Base-by-base conservation (phyloP, 2,329 filamentous ascomycete genomes). In the Epicoccum sorghinum region DNA sequence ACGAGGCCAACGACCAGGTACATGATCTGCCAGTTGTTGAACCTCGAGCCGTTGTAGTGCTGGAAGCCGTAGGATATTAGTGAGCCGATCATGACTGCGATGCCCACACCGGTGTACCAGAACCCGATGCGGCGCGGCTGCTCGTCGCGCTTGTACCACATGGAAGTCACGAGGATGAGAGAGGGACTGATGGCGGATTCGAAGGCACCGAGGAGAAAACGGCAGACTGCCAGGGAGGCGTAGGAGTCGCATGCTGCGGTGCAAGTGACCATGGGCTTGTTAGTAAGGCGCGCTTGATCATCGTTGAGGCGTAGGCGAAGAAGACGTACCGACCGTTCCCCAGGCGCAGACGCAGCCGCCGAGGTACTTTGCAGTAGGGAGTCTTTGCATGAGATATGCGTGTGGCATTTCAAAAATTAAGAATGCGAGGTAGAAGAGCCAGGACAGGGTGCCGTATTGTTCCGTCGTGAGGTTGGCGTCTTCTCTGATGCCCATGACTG, bases 131-230 rank as follows among this genome's bases (percentile, higher is more conserved):
- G 77, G 2, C 83, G 76, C 0, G 86, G 85, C 61, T 89, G 86
- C 62, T 89, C 83, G 3, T 79, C 76, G 8, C 85, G 78, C 1
- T 85, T 87, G 61, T 87, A 85, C 81, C 84, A 89, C 84, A 87
- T 87, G 4, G 80, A 80, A 0, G 85, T 88, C 32, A 88, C 84
- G 1, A 89, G 71, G 78, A 88, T 86, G 55, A 88, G 86, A 0
- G 79, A 80, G 1, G 85, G 86, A 1, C 59, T 61, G n/a, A 69
- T 60, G 7, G 65, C 59, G 9, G 65, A 75, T 64, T 86, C 83
- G 52, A 84, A 83, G 38, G 77, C 77, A 12, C 83, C 83, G 0
- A 85, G 72, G 0, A 85, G 65, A 10, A 83, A 76, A 6, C 83
- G 76, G 1, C 80, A 77, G 7, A 77, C 74, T 4, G 82, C 76